Conservation (phyloP, 805 yeast genomes). For the Hermanozyma aechmeae region DNA sequence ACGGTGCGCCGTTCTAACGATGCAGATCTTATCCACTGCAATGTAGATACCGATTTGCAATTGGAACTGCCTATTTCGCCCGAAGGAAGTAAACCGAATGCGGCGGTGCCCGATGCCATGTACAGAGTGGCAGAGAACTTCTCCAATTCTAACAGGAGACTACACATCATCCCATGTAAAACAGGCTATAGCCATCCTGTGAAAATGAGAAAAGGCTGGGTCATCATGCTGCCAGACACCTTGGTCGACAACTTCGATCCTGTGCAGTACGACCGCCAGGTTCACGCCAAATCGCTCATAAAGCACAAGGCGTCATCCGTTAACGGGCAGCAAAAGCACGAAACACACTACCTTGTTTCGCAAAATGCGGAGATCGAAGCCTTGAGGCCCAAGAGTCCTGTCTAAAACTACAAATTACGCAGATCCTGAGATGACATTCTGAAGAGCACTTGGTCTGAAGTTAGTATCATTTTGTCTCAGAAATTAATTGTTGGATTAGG, state of each 20-base stretch:
- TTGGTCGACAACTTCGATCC: conserved; percentile 58
- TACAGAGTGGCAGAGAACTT: conserved; percentile 85
- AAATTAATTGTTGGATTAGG: conserved; percentile 42
- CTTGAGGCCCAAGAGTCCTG: conserved; percentile 79
- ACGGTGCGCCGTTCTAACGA: conserved; percentile 84
- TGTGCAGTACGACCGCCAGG: conserved; percentile 18
- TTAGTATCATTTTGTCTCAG: too few relatives aligned
- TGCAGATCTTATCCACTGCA: conserved; percentile 80
- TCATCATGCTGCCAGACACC: conserved; percentile 77
- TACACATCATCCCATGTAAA: conserved; percentile 75
- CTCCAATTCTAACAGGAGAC: conserved; percentile 67
- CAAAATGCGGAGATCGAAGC: conserved; percentile 65
- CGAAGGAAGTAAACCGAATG: conserved; percentile 1
- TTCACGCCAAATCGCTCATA: conserved; percentile 21
- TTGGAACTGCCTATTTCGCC: conserved; percentile 37
- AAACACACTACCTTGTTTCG: conserved; percentile 51
- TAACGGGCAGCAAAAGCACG: conserved; percentile 12
- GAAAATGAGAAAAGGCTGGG: conserved; percentile 81
- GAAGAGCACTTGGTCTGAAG: too few relatives aligned
- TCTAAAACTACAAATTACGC: too few relatives aligned
- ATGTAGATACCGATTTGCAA: conserved; percentile 80
- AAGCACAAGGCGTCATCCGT: conserved; percentile 9
- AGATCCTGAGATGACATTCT: too few relatives aligned
- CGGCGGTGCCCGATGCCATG: conserved; percentile 54
- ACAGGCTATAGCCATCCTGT: conserved; percentile 59